Percentiles rank a stretch among this genome's conserved stretches.
phyloP scores from a whole-genome alignment of 192 early-diverging fungal species.

The Gigaspora rosea region DNA sequence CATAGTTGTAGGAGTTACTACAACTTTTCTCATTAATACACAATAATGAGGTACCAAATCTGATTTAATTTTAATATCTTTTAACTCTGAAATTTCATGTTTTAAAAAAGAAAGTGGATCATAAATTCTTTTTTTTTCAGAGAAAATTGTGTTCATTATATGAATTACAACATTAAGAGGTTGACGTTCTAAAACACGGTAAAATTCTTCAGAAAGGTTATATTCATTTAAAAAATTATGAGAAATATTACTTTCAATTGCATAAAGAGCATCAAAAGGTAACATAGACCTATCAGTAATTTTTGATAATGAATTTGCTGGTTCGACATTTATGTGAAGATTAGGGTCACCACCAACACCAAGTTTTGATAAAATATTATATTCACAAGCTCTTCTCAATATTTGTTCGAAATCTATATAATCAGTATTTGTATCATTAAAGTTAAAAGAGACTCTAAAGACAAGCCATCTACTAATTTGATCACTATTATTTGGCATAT shows the following conservation, averaged over 20 bases:
- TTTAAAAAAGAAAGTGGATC: constrained; percentile 38
- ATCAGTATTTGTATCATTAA: background rate
- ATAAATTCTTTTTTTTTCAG: constrained; percentile 40
- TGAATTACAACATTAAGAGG: constrained; percentile 29
- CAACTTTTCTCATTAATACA: constrained; percentile 52
- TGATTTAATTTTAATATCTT: constrained; percentile 14
- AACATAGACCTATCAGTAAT: constrained; percentile 28
- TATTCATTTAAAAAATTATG: constrained; percentile 45
- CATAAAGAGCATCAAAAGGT: constrained; percentile 48
- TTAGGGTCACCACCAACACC: background rate
- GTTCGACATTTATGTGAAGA: background rate
- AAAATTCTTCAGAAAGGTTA: constrained; percentile 46
- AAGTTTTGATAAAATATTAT: constrained; percentile 35
- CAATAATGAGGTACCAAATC: constrained; percentile 45
- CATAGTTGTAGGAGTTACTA: constrained; percentile 68
- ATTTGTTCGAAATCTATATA: background rate
- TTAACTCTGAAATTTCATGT: constrained; percentile 27
- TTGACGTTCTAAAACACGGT: constrained; percentile 15
- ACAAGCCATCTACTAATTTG: constrained; percentile 51
- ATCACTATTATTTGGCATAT: constrained; percentile 31
- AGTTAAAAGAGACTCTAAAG: constrained; percentile 33
- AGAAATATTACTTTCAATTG: constrained; percentile 46
- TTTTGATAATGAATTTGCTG: background rate
- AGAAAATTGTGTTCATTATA: constrained; percentile 43
- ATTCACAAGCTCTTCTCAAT: constrained; percentile 38